Percentiles rank a stretch among this genome's conserved stretches.
These are phyloP conservation scores for Vicia sativa DNA, from an alignment of 306 rosid genomes.

Conservation along the genomic window DNA sequence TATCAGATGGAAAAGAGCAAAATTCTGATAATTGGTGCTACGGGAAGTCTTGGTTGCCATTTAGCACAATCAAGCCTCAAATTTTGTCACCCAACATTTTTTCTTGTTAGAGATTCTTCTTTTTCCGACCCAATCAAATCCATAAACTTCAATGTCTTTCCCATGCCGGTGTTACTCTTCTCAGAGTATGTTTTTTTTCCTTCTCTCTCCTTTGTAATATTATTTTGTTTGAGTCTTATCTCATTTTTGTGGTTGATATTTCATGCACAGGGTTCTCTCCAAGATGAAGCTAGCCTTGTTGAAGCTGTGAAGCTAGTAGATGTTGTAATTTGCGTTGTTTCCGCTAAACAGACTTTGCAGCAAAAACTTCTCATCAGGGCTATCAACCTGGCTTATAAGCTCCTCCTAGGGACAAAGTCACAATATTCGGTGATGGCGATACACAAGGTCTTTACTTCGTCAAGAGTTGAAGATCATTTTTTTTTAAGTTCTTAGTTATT, in stretches of 20 bases:
- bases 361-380: constrained; percentile 70
- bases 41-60: constrained; percentile 61
- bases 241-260: too few species aligned
- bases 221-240: too few species aligned
- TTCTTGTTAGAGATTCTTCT: too few species aligned
- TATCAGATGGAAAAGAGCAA: constrained; percentile 51
- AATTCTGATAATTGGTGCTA: constrained; percentile 69
- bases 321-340: constrained; percentile 76
- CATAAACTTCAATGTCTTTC: too few species aligned
- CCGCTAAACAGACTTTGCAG: constrained; percentile 45
- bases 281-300: too few species aligned
- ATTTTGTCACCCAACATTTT: constrained; percentile 74
- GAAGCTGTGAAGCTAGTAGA: constrained; percentile 73
- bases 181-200: too few species aligned
- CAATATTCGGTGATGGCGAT: too few species aligned
- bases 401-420: constrained; percentile 80
- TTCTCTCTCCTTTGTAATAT: too few species aligned
- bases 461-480: constrained; percentile 15
- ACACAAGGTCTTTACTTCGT: constrained; percentile 56
- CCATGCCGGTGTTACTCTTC: too few species aligned
- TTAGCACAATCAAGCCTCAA: constrained; percentile 63
- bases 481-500: neutral
- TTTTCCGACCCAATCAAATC: too few species aligned
- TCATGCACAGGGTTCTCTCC: too few species aligned
- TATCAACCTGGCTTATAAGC: constrained; percentile 67